Evolutionary conservation across 768 basidiomycete genomes (phyloP).

Genomic region (Chalciporus sphaerocephalus): DNA sequence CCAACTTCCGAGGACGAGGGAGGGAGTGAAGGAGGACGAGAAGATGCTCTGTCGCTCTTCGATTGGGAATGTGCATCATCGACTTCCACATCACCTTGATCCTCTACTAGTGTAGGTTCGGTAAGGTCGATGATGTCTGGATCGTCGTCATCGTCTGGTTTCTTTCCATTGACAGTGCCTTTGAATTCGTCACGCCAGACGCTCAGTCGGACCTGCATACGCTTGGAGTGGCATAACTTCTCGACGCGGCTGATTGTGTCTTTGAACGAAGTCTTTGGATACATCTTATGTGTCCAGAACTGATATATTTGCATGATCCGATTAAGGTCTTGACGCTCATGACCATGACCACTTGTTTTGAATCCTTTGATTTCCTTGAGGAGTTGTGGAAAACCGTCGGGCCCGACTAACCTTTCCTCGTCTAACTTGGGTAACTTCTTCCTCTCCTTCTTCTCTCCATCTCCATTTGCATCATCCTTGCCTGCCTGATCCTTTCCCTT

Average conservation of each 20-base stretch:
- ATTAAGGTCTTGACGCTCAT: conserved; percentile 85
- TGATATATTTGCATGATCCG: conserved; percentile 82
- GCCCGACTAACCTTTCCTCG: conserved; percentile 67
- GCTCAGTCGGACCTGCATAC: conserved; percentile 75
- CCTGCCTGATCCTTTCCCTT: neutral
- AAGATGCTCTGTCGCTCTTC: conserved; percentile 30
- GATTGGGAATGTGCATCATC: conserved; percentile 6
- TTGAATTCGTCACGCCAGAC: conserved; percentile 73
- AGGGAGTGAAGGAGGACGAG: conserved; percentile 37
- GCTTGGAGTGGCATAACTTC: conserved; percentile 78
- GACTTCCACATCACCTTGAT: conserved; percentile 20
- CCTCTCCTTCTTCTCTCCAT: conserved; percentile 28
- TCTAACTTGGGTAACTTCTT: conserved; percentile 56
- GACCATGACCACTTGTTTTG: conserved; percentile 82
- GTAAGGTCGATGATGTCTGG: conserved; percentile 31
- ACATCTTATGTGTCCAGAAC: conserved; percentile 92
- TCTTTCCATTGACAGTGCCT: conserved; percentile 37
- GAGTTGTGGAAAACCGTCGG: conserved; percentile 75
- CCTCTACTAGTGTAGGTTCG: conserved; percentile 23
- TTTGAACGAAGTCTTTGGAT: conserved; percentile 81
- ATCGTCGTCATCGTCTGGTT: conserved; percentile 17
- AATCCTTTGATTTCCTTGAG: conserved; percentile 74
- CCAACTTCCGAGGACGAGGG: conserved; percentile 39
- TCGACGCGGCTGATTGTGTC: conserved; percentile 87
- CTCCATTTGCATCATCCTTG: conserved; percentile 12